A percentile compares a stretch with the other conserved stretches of the same genome.
These are phyloP conservation scores for Helianthus tuberosus DNA, from an alignment of 129 eudicot species.

Conservation along the genomic window DNA sequence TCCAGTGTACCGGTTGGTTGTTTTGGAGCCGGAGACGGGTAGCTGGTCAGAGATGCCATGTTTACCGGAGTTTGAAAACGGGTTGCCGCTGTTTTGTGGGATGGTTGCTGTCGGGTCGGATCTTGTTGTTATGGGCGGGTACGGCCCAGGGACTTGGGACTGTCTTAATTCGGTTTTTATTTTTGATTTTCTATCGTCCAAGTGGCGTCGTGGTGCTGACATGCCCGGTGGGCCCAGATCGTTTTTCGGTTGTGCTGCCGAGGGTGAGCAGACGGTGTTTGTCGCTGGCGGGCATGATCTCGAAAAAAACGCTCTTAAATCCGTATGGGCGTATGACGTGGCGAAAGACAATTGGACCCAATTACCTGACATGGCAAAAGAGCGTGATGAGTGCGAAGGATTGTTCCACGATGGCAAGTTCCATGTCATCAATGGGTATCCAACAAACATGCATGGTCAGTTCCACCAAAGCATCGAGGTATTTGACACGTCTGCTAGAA, in stretches of 20 bases:
- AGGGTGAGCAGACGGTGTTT: conserved; percentile 41
- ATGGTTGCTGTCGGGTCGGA: conserved; percentile 57
- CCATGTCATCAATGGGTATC: conserved; percentile 71
- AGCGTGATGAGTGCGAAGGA: conserved; percentile 61
- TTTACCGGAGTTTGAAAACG: conserved; percentile 41
- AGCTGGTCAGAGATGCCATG: conserved; percentile 54
- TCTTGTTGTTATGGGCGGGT: conserved; percentile 75
- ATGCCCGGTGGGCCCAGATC: conserved; percentile 59
- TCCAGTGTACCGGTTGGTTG: conserved; percentile 47
- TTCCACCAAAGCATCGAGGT: conserved; percentile 43
- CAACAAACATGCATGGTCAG: conserved; percentile 54
- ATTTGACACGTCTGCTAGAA: conserved; percentile 38
- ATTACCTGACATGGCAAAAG: conserved; percentile 61
- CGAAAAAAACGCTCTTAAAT: conserved; percentile 59
- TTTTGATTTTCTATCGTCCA: conserved; percentile 51
- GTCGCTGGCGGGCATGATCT: conserved; percentile 76
- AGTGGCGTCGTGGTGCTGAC: conserved; percentile 65
- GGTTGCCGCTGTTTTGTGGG: conserved; percentile 69
- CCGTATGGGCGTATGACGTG: conserved; percentile 63
- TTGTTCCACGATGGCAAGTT: conserved; percentile 53
- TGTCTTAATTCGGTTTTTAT: conserved; percentile 46
- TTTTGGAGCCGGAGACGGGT: conserved; percentile 58
- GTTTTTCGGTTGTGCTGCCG: conserved; percentile 62
- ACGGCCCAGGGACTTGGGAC: conserved; percentile 51
- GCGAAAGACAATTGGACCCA: conserved; percentile 43